Percentiles rank a stretch among this genome's conserved stretches.
These are phyloP conservation scores for Globisporangium emineosum DNA, from an alignment of 352 stramenopile species.

Conservation along the genomic window DNA sequence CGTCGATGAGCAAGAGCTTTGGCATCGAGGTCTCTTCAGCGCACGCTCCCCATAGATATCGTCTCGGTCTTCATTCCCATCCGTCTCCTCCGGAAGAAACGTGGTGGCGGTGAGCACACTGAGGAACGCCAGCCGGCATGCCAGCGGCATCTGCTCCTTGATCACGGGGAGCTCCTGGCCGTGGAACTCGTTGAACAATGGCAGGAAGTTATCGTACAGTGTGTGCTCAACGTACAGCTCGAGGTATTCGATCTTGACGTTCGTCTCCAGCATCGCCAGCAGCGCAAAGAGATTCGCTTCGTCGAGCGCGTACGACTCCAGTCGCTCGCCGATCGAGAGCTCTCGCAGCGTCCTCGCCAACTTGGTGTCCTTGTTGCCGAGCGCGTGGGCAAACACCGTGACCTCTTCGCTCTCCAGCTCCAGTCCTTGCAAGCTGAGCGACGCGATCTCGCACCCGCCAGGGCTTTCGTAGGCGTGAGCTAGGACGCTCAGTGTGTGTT, in stretches of 20 bases:
- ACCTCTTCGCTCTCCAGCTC: slow-evolving; percentile 19
- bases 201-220: slow-evolving; percentile 18
- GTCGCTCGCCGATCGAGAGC: slow-evolving; percentile 17
- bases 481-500: slow-evolving; percentile 8
- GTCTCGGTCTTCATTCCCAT: neutral
- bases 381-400: slow-evolving; percentile 4
- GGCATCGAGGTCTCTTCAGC: neutral
- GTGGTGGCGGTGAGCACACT: slow-evolving; percentile 5
- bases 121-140: slow-evolving; percentile 13
- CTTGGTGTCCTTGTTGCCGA: slow-evolving; percentile 2
- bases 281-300: slow-evolving; percentile 18
- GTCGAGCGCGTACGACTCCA: slow-evolving; percentile 23
- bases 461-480: slow-evolving; percentile 7
- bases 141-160: slow-evolving; percentile 11
- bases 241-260: slow-evolving; percentile 13
- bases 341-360: slow-evolving; percentile 2
- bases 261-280: slow-evolving; percentile 16
- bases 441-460: neutral
- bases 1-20: slow-evolving; percentile 2
- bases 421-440: slow-evolving; percentile 14
- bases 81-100: neutral
- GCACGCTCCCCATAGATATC: slow-evolving; percentile 1
- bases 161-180: slow-evolving; percentile 12
- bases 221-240: slow-evolving; percentile 16
- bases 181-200: slow-evolving; percentile 19